Evolutionary conservation across 768 basidiomycete genomes (phyloP).

Genomic region (Pisolithus orientalis): DNA sequence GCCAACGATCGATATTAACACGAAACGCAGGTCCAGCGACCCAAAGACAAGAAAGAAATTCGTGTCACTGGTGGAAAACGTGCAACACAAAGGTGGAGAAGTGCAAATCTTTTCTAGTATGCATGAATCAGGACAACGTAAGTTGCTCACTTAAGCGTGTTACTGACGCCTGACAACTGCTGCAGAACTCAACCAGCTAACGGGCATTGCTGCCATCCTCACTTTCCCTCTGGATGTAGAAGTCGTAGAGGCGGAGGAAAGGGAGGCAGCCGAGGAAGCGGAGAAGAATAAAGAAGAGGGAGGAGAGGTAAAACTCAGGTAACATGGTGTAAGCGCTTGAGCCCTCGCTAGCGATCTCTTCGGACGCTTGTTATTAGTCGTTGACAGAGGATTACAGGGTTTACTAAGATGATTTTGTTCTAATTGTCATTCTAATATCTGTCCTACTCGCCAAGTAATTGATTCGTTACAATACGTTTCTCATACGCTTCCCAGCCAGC

Average conservation of each 20-base stretch:
- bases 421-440: neutral
- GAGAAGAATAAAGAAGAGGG: conserved; percentile 11
- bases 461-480: conserved; percentile 34
- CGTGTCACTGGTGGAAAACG: conserved; percentile 83
- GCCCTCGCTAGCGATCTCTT: neutral
- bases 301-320: conserved; percentile 5
- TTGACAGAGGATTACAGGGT: too few species aligned
- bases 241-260: conserved; percentile 90
- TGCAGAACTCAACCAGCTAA: conserved; percentile 90
- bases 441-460: neutral
- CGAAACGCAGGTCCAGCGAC: conserved; percentile 62
- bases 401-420: too few species aligned
- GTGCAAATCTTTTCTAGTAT: conserved; percentile 98
- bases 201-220: conserved; percentile 91
- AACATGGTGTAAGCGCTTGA: neutral
- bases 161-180: neutral
- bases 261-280: conserved; percentile 53
- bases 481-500: conserved; percentile 93
- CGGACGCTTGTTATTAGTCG: neutral
- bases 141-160: conserved; percentile 23
- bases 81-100: conserved; percentile 84
- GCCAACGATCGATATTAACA: neutral
- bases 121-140: conserved; percentile 99
- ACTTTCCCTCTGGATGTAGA: conserved; percentile 96
- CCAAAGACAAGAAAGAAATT: conserved; percentile 73